Evolutionary conservation across 2,329 filamentous ascomycete genomes (phyloP).

Genomic region (Phoma herbarum): DNA sequence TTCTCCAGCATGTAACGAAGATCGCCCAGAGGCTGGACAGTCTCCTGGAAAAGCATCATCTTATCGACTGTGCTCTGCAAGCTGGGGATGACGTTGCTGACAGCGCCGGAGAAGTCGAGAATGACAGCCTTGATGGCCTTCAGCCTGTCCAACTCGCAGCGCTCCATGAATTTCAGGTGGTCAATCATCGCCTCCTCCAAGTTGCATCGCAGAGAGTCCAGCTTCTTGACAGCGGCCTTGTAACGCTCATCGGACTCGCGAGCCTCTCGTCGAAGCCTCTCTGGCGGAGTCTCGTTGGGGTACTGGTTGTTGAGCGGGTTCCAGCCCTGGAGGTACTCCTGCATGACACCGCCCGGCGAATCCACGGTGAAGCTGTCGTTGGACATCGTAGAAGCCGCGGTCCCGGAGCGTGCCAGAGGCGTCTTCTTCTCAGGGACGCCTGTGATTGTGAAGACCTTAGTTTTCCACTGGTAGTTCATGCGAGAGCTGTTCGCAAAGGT

Average conservation of each 20-base stretch:
- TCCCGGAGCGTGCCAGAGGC: slow-evolving; percentile 75
- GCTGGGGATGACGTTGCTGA: slow-evolving; percentile 97
- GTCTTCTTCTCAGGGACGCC: slow-evolving; percentile 90
- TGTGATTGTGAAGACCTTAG: slow-evolving; percentile 86
- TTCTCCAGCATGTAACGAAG: slow-evolving; percentile 94
- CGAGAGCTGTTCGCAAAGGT: slow-evolving; percentile 97
- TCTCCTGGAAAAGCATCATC: slow-evolving; percentile 99
- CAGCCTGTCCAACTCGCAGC: slow-evolving; percentile 92
- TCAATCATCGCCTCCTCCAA: slow-evolving; percentile 95
- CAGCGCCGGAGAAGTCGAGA: slow-evolving; percentile 94
- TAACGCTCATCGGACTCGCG: slow-evolving; percentile 92
- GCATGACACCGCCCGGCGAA: slow-evolving; percentile 83
- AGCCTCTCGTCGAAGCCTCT: slow-evolving; percentile 87
- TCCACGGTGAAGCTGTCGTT: slow-evolving; percentile 66
- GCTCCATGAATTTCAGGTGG: slow-evolving; percentile 94
- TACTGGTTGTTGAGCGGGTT: slow-evolving; percentile 89
- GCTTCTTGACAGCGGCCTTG: slow-evolving; percentile 82
- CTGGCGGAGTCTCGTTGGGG: slow-evolving; percentile 91
- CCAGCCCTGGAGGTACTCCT: slow-evolving; percentile 91
- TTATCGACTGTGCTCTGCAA: slow-evolving; percentile 95
- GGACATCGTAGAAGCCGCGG: slow-evolving; percentile 61
- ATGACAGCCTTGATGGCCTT: slow-evolving; percentile 99
- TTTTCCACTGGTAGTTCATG: slow-evolving; percentile 97
- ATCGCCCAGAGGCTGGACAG: slow-evolving; percentile 91
- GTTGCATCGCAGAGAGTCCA: slow-evolving; percentile 90